A percentile compares a stretch with the other conserved stretches of the same genome.
phyloP scores from a whole-genome alignment of 345 rosid genomes.

The Euphorbia tirucalli region DNA sequence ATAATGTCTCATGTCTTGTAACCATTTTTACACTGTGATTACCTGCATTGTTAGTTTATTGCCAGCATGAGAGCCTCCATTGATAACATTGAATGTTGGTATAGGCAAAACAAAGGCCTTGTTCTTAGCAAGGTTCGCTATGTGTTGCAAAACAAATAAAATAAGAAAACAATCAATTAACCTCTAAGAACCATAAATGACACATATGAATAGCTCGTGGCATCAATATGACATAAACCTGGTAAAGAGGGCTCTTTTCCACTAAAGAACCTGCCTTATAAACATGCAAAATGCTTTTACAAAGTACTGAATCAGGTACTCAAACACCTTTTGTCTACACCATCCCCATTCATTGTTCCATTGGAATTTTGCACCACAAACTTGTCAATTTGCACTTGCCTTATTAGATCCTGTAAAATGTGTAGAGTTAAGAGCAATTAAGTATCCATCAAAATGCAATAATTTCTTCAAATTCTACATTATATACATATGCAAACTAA shows the following conservation, averaged over 20 bases:
- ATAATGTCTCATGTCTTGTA: too few species aligned
- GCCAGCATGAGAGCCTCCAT: constrained; percentile 99
- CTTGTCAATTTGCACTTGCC: constrained; percentile 77
- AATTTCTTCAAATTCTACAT: not conserved
- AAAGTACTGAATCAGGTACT: not conserved
- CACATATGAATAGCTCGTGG: not conserved
- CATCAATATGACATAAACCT: constrained; percentile 36
- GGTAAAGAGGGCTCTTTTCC: constrained; percentile 68
- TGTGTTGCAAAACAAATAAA: constrained; percentile 50
- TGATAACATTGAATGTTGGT: constrained; percentile 98
- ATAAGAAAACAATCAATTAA: not conserved
- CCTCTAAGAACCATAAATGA: not conserved
- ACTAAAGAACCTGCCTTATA: constrained; percentile 87
- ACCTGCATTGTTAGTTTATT: constrained; percentile 99
- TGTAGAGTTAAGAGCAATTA: not conserved
- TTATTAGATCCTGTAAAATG: constrained; percentile 66
- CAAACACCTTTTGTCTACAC: constrained; percentile 91
- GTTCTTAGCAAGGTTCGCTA: constrained; percentile 96
- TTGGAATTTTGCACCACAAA: constrained; percentile 91
- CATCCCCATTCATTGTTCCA: constrained; percentile 99
- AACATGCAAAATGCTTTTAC: constrained; percentile 29
- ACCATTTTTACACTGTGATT: not conserved
- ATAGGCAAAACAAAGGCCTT: constrained; percentile 79
- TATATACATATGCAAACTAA: too few species aligned
- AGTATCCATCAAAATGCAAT: not conserved